These are phyloP conservation scores for Aureobasidium namibiae DNA, from an alignment of 2,329 filamentous ascomycete species.

Conservation along the genomic window DNA sequence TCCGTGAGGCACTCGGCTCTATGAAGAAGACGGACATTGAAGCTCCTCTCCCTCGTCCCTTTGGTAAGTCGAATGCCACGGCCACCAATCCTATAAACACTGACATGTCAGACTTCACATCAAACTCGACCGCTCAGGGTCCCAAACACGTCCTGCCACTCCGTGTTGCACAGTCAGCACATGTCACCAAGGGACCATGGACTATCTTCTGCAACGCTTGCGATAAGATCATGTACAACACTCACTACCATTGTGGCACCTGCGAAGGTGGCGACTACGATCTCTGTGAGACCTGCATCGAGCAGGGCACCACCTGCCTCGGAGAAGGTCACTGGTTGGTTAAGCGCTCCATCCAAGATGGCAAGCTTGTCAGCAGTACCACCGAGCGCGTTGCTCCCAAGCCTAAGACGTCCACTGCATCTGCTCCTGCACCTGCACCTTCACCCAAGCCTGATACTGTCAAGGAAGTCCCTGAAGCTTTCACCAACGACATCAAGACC, in stretches of 20 bases:
- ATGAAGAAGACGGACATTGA: slow-evolving; percentile 23
- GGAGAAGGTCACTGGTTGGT: slow-evolving; percentile 85
- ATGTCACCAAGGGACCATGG: slow-evolving; percentile 43
- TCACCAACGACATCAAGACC: slow-evolving; percentile 36
- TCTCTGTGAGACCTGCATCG: slow-evolving; percentile 73
- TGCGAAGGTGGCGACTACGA: slow-evolving; percentile 94
- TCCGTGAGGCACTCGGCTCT: slow-evolving; percentile 26
- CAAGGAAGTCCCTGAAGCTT: slow-evolving; percentile 36
- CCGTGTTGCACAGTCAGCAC: slow-evolving; percentile 16
- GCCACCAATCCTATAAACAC: background rate
- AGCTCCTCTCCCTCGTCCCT: slow-evolving; percentile 34
- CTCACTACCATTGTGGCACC: slow-evolving; percentile 89
- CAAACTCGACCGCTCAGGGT: slow-evolving; percentile 11
- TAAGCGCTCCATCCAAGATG: slow-evolving; percentile 74
- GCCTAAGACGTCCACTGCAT: slow-evolving; percentile 29
- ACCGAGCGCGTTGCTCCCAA: slow-evolving; percentile 73
- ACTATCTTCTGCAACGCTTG: slow-evolving; percentile 94
- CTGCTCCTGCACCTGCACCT: slow-evolving; percentile 16
- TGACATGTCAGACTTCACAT: slow-evolving; percentile 18
- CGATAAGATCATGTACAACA: slow-evolving; percentile 65
- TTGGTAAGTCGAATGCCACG: slow-evolving; percentile 17
- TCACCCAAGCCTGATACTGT: slow-evolving; percentile 17
- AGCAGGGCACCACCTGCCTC: slow-evolving; percentile 66
- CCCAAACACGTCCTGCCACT: background rate
- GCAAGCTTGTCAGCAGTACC: slow-evolving; percentile 72